Conservation (phyloP, 2,329 filamentous ascomycete species). For the Zymoseptoria pseudotritici region DNA sequence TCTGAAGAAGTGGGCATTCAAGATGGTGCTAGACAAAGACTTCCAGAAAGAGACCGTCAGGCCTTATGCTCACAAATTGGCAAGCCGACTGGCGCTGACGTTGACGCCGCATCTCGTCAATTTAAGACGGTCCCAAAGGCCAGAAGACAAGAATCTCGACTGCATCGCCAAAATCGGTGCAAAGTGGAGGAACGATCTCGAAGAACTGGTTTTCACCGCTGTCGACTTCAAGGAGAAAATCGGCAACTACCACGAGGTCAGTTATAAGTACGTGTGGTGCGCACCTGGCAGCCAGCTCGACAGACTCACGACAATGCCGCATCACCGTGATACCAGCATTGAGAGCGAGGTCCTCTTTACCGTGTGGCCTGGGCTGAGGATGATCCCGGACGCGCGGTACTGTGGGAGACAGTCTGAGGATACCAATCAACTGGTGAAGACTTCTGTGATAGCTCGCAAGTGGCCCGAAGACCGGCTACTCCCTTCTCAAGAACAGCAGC, state of each 20-base stretch:
- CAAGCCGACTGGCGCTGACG: background rate
- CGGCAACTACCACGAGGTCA: background rate
- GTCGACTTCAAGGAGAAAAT: conserved; percentile 1
- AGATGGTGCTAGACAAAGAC: background rate
- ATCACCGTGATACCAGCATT: background rate
- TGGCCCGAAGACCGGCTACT: too few species aligned
- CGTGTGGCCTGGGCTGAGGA: background rate
- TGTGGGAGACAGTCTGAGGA: too few species aligned
- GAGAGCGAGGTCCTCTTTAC: background rate
- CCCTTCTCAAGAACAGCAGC: too few species aligned
- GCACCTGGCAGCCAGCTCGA: background rate
- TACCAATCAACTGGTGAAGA: too few species aligned
- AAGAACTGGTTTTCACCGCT: background rate
- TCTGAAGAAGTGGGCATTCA: background rate
- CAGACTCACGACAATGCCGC: background rate
- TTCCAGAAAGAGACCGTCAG: background rate
- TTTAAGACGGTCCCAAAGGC: background rate
- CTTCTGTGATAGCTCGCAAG: too few species aligned
- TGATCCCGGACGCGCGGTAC: background rate
- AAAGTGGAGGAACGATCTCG: background rate
- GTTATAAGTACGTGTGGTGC: background rate
- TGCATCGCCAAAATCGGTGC: background rate
- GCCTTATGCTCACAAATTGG: background rate
- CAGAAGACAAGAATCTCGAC: background rate
- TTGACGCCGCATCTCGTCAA: background rate